phyloP scores from a whole-genome alignment of 768 basidiomycete species.

The Fibroporia radiculosa region DNA sequence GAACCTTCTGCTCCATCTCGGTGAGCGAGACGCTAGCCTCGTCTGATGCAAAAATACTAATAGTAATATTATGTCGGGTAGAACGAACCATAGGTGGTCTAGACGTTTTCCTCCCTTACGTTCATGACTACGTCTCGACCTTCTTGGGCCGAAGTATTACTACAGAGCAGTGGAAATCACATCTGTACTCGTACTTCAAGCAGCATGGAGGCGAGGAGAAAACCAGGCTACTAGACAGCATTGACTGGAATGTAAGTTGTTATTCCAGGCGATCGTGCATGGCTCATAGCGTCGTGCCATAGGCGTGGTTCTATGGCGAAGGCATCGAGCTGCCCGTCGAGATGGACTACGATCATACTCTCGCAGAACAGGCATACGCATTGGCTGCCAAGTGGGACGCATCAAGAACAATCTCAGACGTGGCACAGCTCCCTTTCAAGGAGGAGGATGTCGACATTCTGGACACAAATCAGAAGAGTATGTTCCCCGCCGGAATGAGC shows the following conservation, averaged over 20 bases:
- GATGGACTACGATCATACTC: slow-evolving; percentile 65
- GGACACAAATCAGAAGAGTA: slow-evolving; percentile 72
- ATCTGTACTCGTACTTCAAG: slow-evolving; percentile 66
- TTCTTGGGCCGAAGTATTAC: slow-evolving; percentile 81
- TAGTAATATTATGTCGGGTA: slow-evolving; percentile 13
- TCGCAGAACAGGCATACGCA: slow-evolving; percentile 61
- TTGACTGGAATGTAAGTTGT: slow-evolving; percentile 65
- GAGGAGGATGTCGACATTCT: slow-evolving; percentile 53
- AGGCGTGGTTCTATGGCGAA: slow-evolving; percentile 83
- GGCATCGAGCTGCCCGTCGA: slow-evolving; percentile 66
- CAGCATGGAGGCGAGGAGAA: slow-evolving; percentile 52
- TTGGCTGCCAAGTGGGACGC: slow-evolving; percentile 72
- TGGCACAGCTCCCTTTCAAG: slow-evolving; percentile 46
- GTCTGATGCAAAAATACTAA: not conserved
- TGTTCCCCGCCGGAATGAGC: slow-evolving; percentile 15
- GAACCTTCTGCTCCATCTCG: slow-evolving; percentile 81
- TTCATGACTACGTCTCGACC: slow-evolving; percentile 72
- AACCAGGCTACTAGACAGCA: slow-evolving; percentile 52
- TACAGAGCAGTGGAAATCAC: slow-evolving; percentile 75
- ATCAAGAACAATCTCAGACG: slow-evolving; percentile 40
- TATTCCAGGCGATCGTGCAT: not conserved
- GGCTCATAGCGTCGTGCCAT: not conserved
- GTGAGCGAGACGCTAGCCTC: slow-evolving; percentile 29
- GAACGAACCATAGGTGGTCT: slow-evolving; percentile 75
- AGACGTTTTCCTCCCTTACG: slow-evolving; percentile 78